phyloP scores from a whole-genome alignment of 2,329 filamentous ascomycete species.

The Helminthosporium solani region DNA sequence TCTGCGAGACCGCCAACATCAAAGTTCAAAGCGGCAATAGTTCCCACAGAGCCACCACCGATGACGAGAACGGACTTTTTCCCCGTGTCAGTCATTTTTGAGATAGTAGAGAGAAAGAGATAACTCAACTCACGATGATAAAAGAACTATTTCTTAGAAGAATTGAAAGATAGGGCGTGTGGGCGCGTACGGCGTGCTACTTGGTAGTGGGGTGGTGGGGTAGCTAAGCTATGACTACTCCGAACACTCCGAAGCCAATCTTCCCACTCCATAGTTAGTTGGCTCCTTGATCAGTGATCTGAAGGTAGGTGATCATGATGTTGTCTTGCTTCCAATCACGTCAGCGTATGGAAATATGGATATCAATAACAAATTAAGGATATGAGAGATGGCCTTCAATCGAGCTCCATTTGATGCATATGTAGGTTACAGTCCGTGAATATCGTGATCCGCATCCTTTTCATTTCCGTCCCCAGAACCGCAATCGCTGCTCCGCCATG shows the following conservation, averaged over 20 bases:
- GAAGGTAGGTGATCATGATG: no score
- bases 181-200: not conserved
- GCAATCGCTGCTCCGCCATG: conserved; percentile 29
- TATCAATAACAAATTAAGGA: no score
- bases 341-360: not conserved
- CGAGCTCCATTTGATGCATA: conserved; percentile 45
- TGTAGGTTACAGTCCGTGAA: conserved; percentile 42
- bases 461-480: conserved; percentile 33
- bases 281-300: no score
- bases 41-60: conserved; percentile 58
- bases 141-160: not conserved
- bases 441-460: conserved; percentile 37
- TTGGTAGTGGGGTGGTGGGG: conserved; percentile 23
- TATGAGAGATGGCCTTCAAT: conserved; percentile 30
- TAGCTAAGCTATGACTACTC: conserved; percentile 5
- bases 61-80: conserved; percentile 52
- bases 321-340: not conserved
- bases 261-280: no score
- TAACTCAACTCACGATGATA: conserved; percentile 2
- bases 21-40: conserved; percentile 57
- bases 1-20: conserved; percentile 53
- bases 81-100: conserved; percentile 24
- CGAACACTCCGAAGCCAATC: not conserved
- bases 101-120: not conserved
- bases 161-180: not conserved